A percentile compares a stretch with the other conserved stretches of the same genome.
phyloP scores from a whole-genome alignment of 306 rosid genomes.

The Oemleria cerasiformis region DNA sequence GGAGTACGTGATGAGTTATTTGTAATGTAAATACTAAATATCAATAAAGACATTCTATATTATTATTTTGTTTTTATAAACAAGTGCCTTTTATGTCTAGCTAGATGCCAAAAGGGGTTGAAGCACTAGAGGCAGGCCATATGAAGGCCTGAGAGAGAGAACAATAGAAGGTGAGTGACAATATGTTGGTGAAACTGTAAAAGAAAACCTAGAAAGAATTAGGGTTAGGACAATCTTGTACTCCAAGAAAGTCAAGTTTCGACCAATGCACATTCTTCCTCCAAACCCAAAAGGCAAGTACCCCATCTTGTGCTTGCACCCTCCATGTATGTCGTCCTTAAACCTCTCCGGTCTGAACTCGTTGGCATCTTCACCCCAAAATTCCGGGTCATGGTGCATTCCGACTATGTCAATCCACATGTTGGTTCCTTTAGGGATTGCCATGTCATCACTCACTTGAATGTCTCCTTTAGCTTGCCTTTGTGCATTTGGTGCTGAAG shows the following conservation, averaged over 20 bases:
- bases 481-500: slow-evolving; percentile 82
- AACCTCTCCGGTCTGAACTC: slow-evolving; percentile 80
- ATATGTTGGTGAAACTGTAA: slow-evolving; percentile 50
- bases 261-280: slow-evolving; percentile 80
- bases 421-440: slow-evolving; percentile 74
- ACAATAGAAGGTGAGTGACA: slow-evolving; percentile 57
- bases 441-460: slow-evolving; percentile 38
- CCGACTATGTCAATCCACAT: slow-evolving; percentile 82
- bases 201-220: slow-evolving; percentile 66
- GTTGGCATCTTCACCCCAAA: slow-evolving; percentile 76
- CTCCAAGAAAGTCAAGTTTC: slow-evolving; percentile 75
- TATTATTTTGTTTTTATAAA: no score
- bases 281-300: slow-evolving; percentile 90
- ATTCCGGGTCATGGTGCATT: slow-evolving; percentile 63
- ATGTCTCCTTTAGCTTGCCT: slow-evolving; percentile 79
- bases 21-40: no score
- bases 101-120: slow-evolving; percentile 15
- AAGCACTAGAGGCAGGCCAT: slow-evolving; percentile 61
- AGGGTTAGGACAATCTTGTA: slow-evolving; percentile 64
- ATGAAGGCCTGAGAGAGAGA: slow-evolving; percentile 66
- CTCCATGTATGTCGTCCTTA: slow-evolving; percentile 50
- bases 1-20: no score
- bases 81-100: not conserved
- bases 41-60: no score
- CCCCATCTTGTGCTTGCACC: slow-evolving; percentile 84